Base-by-base conservation (phyloP, 306 rosid genomes). In the Trichosanthes cucumerina region DNA sequence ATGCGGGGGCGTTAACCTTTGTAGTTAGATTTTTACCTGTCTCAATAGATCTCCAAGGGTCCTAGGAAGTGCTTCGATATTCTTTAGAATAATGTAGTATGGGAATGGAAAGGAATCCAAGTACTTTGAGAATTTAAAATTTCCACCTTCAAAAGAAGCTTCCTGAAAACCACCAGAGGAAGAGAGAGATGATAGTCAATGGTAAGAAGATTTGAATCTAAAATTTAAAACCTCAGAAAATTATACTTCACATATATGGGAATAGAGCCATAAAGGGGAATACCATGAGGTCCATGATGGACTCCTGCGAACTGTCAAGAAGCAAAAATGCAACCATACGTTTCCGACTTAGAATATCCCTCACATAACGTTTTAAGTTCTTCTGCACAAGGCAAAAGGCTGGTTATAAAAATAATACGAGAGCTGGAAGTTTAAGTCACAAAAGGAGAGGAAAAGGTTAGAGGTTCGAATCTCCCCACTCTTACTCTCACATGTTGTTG, bases 91-190 rank as follows among this genome's bases (percentile, higher is more conserved):
- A 47, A 90, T 85, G 73, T 92, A 94, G 82, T 78, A 92, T 3
- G 98, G 98, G 79, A 94, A 92, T 14, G 98, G 98, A 59, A 94
- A 94, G 24, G 91, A 88, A 50, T 92, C 96, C 95, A 90, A 81
- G 81, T 92, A 94, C 87, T 83, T 94, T 0, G 84, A 65, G 39
- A 86, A 26, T 66, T 82, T 90, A 74, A 77, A n/a, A 21, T 76
- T 74, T 16, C 84, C 88, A n/a, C 81, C 89, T 49, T 85, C 87
- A 69, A 85, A 81, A 47, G 91, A 83, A 44, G 80, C 83, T 85
- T 94, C 98, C 97, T 93, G 82, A 39, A 81, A 56, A 78, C 14
- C 81, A 78, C 14, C 81, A 64, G 5, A 24, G 14, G 3, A 15
- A 47, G 13, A 81, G 62, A 82, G 78, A 50, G 33, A 36, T 75